Base-by-base conservation (phyloP, 2,329 filamentous ascomycete species). In the Aureobasidium vineae region DNA sequence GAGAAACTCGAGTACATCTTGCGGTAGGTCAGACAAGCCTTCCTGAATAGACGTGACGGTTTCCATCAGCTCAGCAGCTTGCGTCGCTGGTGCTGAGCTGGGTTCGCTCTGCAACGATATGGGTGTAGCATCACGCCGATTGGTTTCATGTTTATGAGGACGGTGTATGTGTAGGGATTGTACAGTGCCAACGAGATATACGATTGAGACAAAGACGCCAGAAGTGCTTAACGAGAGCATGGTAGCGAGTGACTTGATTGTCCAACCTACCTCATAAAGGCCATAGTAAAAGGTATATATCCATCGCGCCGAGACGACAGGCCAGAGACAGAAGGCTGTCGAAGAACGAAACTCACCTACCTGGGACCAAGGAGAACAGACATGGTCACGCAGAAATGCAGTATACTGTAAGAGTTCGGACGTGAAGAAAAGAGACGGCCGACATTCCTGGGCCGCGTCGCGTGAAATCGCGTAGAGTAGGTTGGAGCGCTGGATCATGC, bases 361-460 rank as follows among this genome's bases (percentile, higher is more conserved):
- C 45, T 63, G 59, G 59, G 45, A 49, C 57, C 57, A 61, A 61
- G 59, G 23, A 36, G 47, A 43, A 28, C 19, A 43, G 47, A 16
- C 23, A 53, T 63, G 49, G 38, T 64, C 61, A 64, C 61, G 61
- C 61, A 64, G 49, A 53, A 64, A 64, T 64, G 61, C 59, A 63
- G 59, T 31, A 50, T 52, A 63, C 45, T 40, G 49, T 31, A 36
- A 54, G 47, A 64, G 49, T 50, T 31, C 31, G 52, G 63, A 56
- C 52, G 49, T 56, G 38, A 47, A 54, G 52, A 56, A 65, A 41
- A 40, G 49, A 38, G 38, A 33, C 59, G 63, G 40, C 19, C 40
- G 41, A 40, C 63, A 66, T 66, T 66, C 63, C 63, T 38, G 41
- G 23, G 19, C 63, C 8, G 53, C 50, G 63, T 66, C 63, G 63